Evolutionary conservation across 108 stramenopile species (phyloP).

Genomic region (Skeletonema marinoi): DNA sequence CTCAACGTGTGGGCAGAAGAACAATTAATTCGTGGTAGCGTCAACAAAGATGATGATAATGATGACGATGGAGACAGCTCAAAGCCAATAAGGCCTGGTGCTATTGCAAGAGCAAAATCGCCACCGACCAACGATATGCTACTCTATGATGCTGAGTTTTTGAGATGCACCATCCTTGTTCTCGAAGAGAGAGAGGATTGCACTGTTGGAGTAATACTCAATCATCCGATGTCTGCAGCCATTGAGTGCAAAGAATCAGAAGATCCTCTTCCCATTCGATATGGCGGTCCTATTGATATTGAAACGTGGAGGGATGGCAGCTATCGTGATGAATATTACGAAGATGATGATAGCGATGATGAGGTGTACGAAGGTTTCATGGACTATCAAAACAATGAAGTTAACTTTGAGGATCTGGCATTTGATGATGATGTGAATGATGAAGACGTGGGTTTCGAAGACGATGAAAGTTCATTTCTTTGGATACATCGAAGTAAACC

Average conservation of each 20-base stretch:
- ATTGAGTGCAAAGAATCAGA: conserved; percentile 26
- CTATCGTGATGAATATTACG: conserved; percentile 23
- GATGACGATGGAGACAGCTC: conserved; percentile 13
- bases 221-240: conserved; percentile 40
- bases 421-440: conserved; percentile 5
- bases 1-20: conserved; percentile 37
- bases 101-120: conserved; percentile 19
- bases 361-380: conserved; percentile 21
- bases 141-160: conserved; percentile 36
- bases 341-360: conserved; percentile 15
- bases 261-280: conserved; percentile 25
- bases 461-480: conserved; percentile 28
- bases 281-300: conserved; percentile 45
- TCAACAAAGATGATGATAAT: not conserved
- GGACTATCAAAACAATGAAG: conserved; percentile 13
- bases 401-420: not conserved
- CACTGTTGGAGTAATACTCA: conserved; percentile 31
- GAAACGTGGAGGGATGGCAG: conserved; percentile 29
- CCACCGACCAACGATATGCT: conserved; percentile 24
- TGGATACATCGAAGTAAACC: conserved; percentile 35
- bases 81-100: conserved; percentile 18
- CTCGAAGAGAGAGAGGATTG: conserved; percentile 28
- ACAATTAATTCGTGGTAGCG: conserved; percentile 10
- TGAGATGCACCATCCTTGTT: conserved; percentile 26
- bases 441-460: not conserved